phyloP scores from a whole-genome alignment of 116 monocot species.

The Iris pallida region DNA sequence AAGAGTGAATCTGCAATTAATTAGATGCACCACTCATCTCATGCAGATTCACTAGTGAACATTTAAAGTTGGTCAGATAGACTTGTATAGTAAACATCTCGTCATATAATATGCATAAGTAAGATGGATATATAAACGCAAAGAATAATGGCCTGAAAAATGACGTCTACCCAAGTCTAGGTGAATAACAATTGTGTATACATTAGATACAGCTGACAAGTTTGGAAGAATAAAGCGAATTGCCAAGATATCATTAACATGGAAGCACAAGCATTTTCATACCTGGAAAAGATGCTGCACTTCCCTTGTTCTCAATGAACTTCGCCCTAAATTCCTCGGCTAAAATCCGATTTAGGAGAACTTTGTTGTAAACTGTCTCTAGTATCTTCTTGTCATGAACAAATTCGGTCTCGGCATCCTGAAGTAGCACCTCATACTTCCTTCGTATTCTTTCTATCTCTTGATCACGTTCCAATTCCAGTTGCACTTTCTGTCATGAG shows the following conservation, averaged over 20 bases:
- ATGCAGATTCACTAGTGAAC: too few relatives aligned
- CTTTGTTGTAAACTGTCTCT: slow-evolving; percentile 35
- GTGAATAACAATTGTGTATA: too few relatives aligned
- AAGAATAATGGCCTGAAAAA: neutral
- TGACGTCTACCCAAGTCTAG: too few relatives aligned
- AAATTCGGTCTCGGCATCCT: slow-evolving; percentile 35
- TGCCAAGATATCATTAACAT: neutral
- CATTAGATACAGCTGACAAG: neutral
- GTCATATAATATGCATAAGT: too few relatives aligned
- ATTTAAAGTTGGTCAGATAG: too few relatives aligned
- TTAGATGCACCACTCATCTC: too few relatives aligned
- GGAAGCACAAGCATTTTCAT: neutral
- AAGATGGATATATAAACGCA: neutral
- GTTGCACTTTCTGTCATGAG: slow-evolving; percentile 35
- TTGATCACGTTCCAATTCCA: slow-evolving; percentile 34
- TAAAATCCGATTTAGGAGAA: slow-evolving; percentile 33
- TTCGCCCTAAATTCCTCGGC: slow-evolving; percentile 55
- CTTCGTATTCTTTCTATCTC: slow-evolving; percentile 47
- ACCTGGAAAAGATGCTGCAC: slow-evolving; percentile 37
- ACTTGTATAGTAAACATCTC: too few relatives aligned
- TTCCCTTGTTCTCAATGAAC: slow-evolving; percentile 29
- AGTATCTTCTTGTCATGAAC: slow-evolving; percentile 20
- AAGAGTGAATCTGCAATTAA: too few relatives aligned
- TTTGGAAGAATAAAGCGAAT: neutral
- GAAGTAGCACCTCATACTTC: slow-evolving; percentile 39